These are phyloP conservation scores for Leccinellum albellum DNA, from an alignment of 768 basidiomycete species.

Conservation along the genomic window DNA sequence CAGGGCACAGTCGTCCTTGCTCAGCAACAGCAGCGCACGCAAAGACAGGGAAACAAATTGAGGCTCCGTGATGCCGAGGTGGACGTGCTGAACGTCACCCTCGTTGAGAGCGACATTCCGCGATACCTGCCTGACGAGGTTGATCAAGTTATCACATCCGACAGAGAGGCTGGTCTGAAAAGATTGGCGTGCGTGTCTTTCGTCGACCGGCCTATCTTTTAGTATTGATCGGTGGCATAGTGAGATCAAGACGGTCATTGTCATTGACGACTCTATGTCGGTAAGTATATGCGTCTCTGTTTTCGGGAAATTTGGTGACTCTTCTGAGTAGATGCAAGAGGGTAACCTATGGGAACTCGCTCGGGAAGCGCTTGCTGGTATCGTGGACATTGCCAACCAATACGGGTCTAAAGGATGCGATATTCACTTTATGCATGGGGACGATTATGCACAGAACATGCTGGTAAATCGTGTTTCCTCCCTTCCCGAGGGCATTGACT, in stretches of 20 bases:
- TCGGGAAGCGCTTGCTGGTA: constrained; percentile 39
- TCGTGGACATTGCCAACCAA: constrained; percentile 35
- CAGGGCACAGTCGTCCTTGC: constrained; percentile 32
- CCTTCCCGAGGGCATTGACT: background rate
- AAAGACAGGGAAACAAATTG: background rate
- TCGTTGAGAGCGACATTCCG: constrained; percentile 26
- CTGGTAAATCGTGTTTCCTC: constrained; percentile 8
- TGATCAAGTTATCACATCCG: constrained; percentile 1
- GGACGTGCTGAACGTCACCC: constrained; percentile 25
- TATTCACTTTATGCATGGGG: constrained; percentile 40
- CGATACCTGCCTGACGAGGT: constrained; percentile 20
- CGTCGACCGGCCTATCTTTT: background rate
- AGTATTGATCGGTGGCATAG: constrained; percentile 16
- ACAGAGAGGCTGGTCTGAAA: constrained; percentile 20
- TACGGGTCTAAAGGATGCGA: constrained; percentile 40
- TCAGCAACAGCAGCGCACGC: constrained; percentile 11
- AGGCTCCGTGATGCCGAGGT: constrained; percentile 6
- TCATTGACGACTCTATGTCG: constrained; percentile 42
- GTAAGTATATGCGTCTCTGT: constrained; percentile 10
- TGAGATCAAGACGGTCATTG: constrained; percentile 40
- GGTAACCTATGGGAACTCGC: constrained; percentile 38
- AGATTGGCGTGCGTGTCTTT: constrained; percentile 26
- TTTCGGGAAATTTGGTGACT: background rate
- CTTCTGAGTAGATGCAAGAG: constrained; percentile 35
- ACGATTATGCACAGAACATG: constrained; percentile 28